These are phyloP conservation scores for Colletotrichum incanum DNA, from an alignment of 2,329 filamentous ascomycete species.

Conservation along the genomic window DNA sequence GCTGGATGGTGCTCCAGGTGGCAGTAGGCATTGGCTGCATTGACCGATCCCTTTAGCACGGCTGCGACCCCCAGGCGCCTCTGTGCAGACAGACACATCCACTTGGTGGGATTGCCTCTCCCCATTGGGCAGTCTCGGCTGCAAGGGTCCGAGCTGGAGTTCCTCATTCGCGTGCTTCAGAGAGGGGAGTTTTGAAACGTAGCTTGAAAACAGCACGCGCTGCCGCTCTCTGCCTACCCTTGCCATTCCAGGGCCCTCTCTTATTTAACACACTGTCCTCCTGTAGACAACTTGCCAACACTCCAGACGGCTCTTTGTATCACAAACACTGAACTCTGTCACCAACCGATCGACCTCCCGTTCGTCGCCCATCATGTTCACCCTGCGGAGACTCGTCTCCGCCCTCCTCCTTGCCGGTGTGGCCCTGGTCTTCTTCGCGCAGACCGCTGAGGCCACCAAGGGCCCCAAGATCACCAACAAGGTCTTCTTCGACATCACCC, in stretches of 20 bases:
- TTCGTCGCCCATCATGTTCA: slow-evolving; percentile 75
- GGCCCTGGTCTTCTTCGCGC: slow-evolving; percentile 81
- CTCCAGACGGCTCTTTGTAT: slow-evolving; percentile 27
- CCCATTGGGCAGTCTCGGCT: slow-evolving; percentile 40
- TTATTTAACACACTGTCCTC: slow-evolving; percentile 24
- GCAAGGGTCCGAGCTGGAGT: slow-evolving; percentile 39
- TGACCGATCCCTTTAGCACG: slow-evolving; percentile 14
- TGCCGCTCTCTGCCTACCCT: not conserved
- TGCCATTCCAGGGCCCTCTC: slow-evolving; percentile 3
- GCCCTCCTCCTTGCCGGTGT: slow-evolving; percentile 84
- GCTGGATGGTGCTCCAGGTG: slow-evolving; percentile 1
- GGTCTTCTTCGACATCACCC: slow-evolving; percentile 89
- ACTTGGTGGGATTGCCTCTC: slow-evolving; percentile 30
- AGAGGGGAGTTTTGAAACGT: slow-evolving; percentile 42
- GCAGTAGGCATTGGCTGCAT: slow-evolving; percentile 14
- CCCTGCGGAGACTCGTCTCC: slow-evolving; percentile 79
- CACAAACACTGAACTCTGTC: slow-evolving; percentile 14
- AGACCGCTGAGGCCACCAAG: slow-evolving; percentile 81
- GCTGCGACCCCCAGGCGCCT: slow-evolving; percentile 1
- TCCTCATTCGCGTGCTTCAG: slow-evolving; percentile 42
- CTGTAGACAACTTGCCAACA: slow-evolving; percentile 15
- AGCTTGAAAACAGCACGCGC: slow-evolving; percentile 24
- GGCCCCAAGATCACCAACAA: slow-evolving; percentile 97
- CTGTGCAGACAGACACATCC: slow-evolving; percentile 4
- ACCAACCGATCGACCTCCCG: slow-evolving; percentile 34